These are phyloP conservation scores for Cyclaneusma minus DNA, from an alignment of 2,329 filamentous ascomycete species.

Conservation along the genomic window DNA sequence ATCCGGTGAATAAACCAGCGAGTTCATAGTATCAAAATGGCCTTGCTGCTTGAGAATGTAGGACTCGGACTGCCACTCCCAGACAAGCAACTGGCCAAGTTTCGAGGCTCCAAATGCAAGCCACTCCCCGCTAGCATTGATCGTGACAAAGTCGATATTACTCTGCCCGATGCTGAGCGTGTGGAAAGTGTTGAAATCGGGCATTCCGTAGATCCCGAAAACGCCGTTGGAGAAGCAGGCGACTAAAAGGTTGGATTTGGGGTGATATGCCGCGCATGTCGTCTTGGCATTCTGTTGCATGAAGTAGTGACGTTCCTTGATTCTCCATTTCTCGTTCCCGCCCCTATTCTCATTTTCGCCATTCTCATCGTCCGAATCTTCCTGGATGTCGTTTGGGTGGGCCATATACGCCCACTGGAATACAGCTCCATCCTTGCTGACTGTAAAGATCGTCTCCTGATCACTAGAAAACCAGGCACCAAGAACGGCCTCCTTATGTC, in stretches of 20 bases:
- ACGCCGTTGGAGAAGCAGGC: conserved; percentile 90
- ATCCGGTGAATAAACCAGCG: conserved; percentile 83
- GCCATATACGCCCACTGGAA: conserved; percentile 81
- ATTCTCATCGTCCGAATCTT: conserved; percentile 37
- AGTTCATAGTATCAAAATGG: conserved; percentile 91
- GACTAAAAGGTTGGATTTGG: conserved; percentile 79
- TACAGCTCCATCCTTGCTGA: conserved; percentile 93
- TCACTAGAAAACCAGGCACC: conserved; percentile 95
- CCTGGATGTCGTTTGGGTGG: conserved; percentile 35
- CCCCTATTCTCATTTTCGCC: conserved; percentile 44
- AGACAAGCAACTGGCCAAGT: conserved; percentile 87
- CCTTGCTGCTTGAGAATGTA: conserved; percentile 98
- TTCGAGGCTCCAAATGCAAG: conserved; percentile 92
- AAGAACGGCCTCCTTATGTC: conserved; percentile 78
- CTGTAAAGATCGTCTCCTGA: conserved; percentile 90
- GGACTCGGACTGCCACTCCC: conserved; percentile 99
- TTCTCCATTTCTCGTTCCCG: conserved; percentile 71
- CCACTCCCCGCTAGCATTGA: conserved; percentile 94
- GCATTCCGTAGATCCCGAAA: conserved; percentile 90
- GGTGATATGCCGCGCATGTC: conserved; percentile 80
- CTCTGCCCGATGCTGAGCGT: conserved; percentile 89
- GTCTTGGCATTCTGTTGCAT: conserved; percentile 80
- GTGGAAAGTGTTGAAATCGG: conserved; percentile 90
- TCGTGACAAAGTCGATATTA: conserved; percentile 85
- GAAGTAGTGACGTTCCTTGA: conserved; percentile 84